Percentiles rank a stretch among this genome's conserved stretches.
Conservation (phyloP, 202 grass and related monocot species). For the Setaria viridis region DNA sequence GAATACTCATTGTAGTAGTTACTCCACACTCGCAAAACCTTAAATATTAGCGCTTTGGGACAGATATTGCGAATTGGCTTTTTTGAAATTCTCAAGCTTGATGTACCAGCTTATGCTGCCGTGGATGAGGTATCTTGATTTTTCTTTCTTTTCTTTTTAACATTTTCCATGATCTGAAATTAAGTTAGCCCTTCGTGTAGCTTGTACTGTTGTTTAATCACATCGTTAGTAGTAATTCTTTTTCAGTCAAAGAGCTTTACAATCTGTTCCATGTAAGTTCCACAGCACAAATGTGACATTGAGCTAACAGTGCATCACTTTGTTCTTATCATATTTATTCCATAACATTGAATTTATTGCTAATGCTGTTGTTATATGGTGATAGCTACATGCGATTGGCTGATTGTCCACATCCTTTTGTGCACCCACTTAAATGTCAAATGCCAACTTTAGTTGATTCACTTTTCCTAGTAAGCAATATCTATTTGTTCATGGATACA, state of each 20-base stretch:
- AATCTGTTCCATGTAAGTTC: constrained; percentile 26
- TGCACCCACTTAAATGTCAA: neutral
- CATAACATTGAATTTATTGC: constrained; percentile 10
- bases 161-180: neutral
- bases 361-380: neutral
- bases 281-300: neutral
- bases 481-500: neutral
- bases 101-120: constrained; percentile 86
- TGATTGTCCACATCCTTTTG: neutral
- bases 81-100: constrained; percentile 90
- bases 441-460: neutral
- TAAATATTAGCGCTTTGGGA: constrained; percentile 37
- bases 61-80: constrained; percentile 92
- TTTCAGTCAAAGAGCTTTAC: neutral
- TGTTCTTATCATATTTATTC: constrained; percentile 5
- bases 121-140: constrained; percentile 79
- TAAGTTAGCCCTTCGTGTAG: constrained; percentile 28
- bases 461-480: neutral
- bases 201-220: constrained; percentile 17
- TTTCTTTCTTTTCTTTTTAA: neutral
- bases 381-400: neutral
- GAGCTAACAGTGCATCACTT: constrained; percentile 13
- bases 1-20: constrained; percentile 12
- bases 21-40: constrained; percentile 20
- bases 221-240: neutral